Evolutionary conservation across 2,329 filamentous ascomycete genomes (phyloP).

Genomic region (Cytospora mali): DNA sequence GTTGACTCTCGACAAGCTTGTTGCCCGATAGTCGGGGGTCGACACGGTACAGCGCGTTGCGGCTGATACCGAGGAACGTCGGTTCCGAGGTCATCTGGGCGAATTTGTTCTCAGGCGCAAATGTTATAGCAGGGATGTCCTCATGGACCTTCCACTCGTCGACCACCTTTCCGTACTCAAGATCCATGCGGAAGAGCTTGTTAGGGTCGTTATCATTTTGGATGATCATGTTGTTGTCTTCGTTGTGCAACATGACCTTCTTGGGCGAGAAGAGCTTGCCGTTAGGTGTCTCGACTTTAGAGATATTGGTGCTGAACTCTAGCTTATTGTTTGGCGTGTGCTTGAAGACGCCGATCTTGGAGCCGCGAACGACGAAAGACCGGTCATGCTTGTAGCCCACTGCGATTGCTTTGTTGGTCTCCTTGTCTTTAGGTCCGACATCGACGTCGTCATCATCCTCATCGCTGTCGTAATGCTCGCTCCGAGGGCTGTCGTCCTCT

Average conservation of each 20-base stretch:
- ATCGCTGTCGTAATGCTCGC: slow-evolving; percentile 61
- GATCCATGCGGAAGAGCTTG: slow-evolving; percentile 93
- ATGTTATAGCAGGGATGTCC: slow-evolving; percentile 88
- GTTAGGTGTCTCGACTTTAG: slow-evolving; percentile 85
- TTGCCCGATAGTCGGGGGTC: slow-evolving; percentile 87
- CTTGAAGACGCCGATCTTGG: slow-evolving; percentile 98
- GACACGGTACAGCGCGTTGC: slow-evolving; percentile 90
- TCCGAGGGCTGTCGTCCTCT: slow-evolving; percentile 58
- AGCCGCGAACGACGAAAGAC: slow-evolving; percentile 94
- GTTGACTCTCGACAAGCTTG: slow-evolving; percentile 88
- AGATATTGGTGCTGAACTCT: slow-evolving; percentile 96
- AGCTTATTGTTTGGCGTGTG: slow-evolving; percentile 90
- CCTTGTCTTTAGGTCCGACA: slow-evolving; percentile 65
- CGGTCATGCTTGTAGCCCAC: slow-evolving; percentile 97
- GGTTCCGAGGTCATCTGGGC: slow-evolving; percentile 95
- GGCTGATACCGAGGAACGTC: slow-evolving; percentile 90
- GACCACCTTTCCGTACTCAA: slow-evolving; percentile 96
- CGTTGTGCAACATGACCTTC: slow-evolving; percentile 94
- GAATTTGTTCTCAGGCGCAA: slow-evolving; percentile 96
- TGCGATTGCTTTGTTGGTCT: slow-evolving; percentile 90
- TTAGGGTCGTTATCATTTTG: slow-evolving; percentile 84
- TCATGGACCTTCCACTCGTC: slow-evolving; percentile 99
- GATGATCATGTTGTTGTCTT: slow-evolving; percentile 86
- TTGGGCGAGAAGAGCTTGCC: slow-evolving; percentile 90
- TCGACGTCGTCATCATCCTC: slow-evolving; percentile 81